Base-by-base conservation (phyloP, 352 stramenopile genomes). In the Globisporangium polare region DNA sequence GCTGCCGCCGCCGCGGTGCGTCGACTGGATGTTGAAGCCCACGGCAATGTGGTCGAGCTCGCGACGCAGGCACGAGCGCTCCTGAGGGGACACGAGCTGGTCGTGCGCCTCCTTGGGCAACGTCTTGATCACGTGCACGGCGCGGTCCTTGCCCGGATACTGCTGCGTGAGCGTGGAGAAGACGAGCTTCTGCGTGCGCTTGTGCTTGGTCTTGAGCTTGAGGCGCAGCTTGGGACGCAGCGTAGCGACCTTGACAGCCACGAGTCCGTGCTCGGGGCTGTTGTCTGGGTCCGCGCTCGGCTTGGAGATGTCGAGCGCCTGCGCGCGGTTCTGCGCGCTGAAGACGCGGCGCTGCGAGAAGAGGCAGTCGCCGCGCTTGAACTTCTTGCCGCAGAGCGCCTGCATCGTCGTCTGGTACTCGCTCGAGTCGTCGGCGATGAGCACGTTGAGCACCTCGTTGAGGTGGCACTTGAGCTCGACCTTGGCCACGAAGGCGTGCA, bases 391-490 rank as follows among this genome's bases (percentile, higher is more conserved):
- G 42, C 66, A 76, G 18, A 90, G 49, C 33, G 75, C 62, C 53
- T 73, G 62, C 77, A 87, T 86, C 10, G 77, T 79, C 18, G 69
- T 62, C 31, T 80, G 66, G 45, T 83, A 86, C 31, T 63, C 64
- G n/a, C 66, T 49, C 49, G 77, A 76, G 17, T 86, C 66, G 27
- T 67, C 66, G 37, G 79, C 67, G 13, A 83, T 47, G 37, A 89
- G 45, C 46, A 88, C 77, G 52, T 75, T 88, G 37, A 88, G 58
- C 22, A 81, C 74, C 29, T 90, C 80, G 45, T 90, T 88, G 52
- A 90, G 47, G 60, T 88, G 78, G 58, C 74, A 88, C 0, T 60
- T 65, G 18, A 90, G 63, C 67, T 82, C 74, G 1, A 68, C 76
- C 53, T 82, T 85, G 54, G 76, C 76, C 41, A 83, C 67, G 1